These are phyloP conservation scores for Scleroderma bovista DNA, from an alignment of 768 basidiomycete species.

Conservation along the genomic window DNA sequence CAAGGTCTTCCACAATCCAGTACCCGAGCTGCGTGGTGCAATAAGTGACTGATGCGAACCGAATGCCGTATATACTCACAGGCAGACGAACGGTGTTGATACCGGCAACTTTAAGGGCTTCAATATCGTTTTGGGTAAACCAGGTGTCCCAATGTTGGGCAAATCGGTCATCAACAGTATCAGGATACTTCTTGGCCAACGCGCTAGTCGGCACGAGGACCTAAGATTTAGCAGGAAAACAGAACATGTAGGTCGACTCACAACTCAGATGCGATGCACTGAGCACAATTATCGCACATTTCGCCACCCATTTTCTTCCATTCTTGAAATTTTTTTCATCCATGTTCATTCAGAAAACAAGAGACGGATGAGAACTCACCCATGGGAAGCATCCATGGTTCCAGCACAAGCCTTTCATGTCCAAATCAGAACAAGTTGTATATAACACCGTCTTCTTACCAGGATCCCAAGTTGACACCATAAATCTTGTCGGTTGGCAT, in stretches of 20 bases:
- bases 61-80: slow-evolving; percentile 32
- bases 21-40: slow-evolving; percentile 57
- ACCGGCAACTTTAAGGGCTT: slow-evolving; percentile 44
- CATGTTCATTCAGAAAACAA: background rate
- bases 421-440: slow-evolving; percentile 1
- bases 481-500: slow-evolving; percentile 45
- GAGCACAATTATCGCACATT: slow-evolving; percentile 49
- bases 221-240: background rate
- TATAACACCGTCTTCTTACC: slow-evolving; percentile 31
- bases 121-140: slow-evolving; percentile 63
- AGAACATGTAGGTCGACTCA: slow-evolving; percentile 20
- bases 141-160: slow-evolving; percentile 67
- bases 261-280: slow-evolving; percentile 68
- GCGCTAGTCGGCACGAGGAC: slow-evolving; percentile 32
- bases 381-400: slow-evolving; percentile 79
- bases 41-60: background rate
- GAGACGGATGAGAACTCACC: slow-evolving; percentile 30
- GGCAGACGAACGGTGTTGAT: slow-evolving; percentile 79
- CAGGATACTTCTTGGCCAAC: slow-evolving; percentile 54
- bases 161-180: slow-evolving; percentile 53
- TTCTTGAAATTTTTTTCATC: slow-evolving; percentile 32
- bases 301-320: slow-evolving; percentile 75
- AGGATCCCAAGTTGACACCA: slow-evolving; percentile 69
- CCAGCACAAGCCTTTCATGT: slow-evolving; percentile 57
- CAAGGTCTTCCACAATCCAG: slow-evolving; percentile 75